A percentile compares a stretch with the other conserved stretches of the same genome.
phyloP scores from a whole-genome alignment of 306 rosid species.

The Cicer bijugum region DNA sequence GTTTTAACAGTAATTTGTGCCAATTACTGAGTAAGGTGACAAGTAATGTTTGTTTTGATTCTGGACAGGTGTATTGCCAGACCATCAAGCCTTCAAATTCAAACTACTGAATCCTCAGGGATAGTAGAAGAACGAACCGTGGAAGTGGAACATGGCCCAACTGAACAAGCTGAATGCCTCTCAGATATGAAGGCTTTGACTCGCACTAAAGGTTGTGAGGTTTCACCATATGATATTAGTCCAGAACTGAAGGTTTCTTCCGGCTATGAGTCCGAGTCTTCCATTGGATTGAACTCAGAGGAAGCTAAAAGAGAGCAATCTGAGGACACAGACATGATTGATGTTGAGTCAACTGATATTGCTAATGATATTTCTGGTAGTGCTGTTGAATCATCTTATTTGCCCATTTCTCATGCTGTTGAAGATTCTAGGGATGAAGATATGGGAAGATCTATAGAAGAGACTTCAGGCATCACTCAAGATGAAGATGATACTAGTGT shows the following conservation, averaged over 20 bases:
- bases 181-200: constrained; percentile 38
- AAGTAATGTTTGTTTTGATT: constrained; percentile 38
- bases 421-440: constrained; percentile 38
- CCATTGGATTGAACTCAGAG: constrained; percentile 44
- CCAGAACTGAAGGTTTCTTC: constrained; percentile 49
- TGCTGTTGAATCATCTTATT: constrained; percentile 44
- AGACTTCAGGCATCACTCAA: constrained; percentile 34
- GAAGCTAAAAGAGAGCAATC: constrained; percentile 43
- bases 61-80: constrained; percentile 69
- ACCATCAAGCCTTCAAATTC: constrained; percentile 64
- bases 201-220: constrained; percentile 35
- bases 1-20: neutral
- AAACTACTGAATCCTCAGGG: constrained; percentile 55
- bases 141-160: constrained; percentile 44
- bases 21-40: constrained; percentile 8
- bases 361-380: constrained; percentile 43
- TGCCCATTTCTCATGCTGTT: constrained; percentile 42
- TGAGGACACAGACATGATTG: constrained; percentile 43
- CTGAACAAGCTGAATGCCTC: constrained; percentile 53
- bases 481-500: constrained; percentile 40
- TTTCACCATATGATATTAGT: constrained; percentile 45
- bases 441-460: constrained; percentile 27
- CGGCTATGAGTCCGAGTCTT: constrained; percentile 42
- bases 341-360: constrained; percentile 42
- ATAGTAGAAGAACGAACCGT: constrained; percentile 45